phyloP scores from a whole-genome alignment of 140 eudicot species.

The Senecio squalidus region DNA sequence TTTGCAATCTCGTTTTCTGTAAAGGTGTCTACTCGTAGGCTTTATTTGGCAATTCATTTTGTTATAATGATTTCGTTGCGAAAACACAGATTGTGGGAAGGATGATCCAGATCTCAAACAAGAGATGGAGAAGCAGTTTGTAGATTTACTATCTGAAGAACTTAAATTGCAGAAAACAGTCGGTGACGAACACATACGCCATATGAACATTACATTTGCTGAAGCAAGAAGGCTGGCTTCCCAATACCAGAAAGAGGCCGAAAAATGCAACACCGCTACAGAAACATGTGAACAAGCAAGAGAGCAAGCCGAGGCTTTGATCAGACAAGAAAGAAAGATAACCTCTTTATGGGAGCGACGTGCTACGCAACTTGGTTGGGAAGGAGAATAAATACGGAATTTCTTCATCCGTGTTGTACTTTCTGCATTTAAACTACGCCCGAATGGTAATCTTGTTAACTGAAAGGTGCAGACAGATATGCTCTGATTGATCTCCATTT shows the following conservation, averaged over 20 bases:
- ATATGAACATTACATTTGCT: conserved; percentile 64
- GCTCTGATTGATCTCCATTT: not conserved
- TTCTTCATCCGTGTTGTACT: not conserved
- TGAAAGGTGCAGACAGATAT: not conserved
- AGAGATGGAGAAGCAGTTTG: conserved; percentile 85
- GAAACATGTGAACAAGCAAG: conserved; percentile 79
- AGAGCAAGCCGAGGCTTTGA: conserved; percentile 56
- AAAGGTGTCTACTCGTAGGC: too few relatives aligned
- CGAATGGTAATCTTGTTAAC: not conserved
- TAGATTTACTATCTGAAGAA: conserved; percentile 67
- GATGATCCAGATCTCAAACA: conserved; percentile 74
- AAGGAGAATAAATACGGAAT: conserved; percentile 41
- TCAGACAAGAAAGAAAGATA: conserved; percentile 68
- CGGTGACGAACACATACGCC: conserved; percentile 49
- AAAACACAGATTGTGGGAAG: conserved; percentile 54
- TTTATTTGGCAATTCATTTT: too few relatives aligned
- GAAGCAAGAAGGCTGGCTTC: conserved; percentile 70
- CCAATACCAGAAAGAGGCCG: conserved; percentile 74
- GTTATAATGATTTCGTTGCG: not conserved
- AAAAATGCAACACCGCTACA: conserved; percentile 74
- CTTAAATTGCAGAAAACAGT: conserved; percentile 55
- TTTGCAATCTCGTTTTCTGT: not conserved
- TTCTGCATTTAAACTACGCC: not conserved
- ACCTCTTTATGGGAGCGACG: conserved; percentile 72
- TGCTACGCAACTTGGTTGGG: conserved; percentile 77